Base-by-base conservation (phyloP, 2,329 filamentous ascomycete genomes). In the Diatrype stigma region DNA sequence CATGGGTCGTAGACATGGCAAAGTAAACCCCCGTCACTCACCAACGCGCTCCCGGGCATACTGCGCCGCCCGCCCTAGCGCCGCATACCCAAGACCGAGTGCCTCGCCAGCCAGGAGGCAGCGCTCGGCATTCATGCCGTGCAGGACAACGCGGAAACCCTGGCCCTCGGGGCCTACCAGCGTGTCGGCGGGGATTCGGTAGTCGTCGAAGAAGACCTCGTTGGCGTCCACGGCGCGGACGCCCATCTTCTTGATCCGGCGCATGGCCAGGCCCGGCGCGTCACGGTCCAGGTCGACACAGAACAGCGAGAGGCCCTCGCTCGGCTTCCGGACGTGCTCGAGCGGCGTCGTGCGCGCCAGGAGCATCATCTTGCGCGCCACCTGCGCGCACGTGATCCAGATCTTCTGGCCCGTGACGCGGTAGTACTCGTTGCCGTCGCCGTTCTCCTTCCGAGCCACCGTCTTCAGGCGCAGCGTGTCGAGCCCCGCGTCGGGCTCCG, bases 381-480 rank as follows among this genome's bases (percentile, higher is more conserved):
- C 86, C 65, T 95, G 89, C 0, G 90, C 90, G 48, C 84, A 92
- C 0, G 89, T 89, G 49, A 94, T 95, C 90, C 90, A 95, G 49
- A 93, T 92, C 71, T 95, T 95, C 65, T 93, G 88, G 0, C 90
- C 89, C 0, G 81, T 81, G 11, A 95, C 77, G 1, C 71, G 74
- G 64, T 92, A 95, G 3, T 73, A 77, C 14, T 80, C 80, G 19
- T 6, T 30, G 6, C 26, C 5, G 5, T 10, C 26, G 26, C 82
- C 79, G 3, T 54, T 50, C 35, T 67, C 61, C 57, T 77, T 80
- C 28, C 68, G 77, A 0, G 89, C 89, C 6, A 72, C 70, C 0
- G 89, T 93, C 37, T 76, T 77, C 3, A 95, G 72, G 40, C 84
- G 81, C 11, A 92, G 72, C 0, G 89, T 95, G 52, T 95, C 86